Percentiles rank a stretch among this genome's conserved stretches.
phyloP scores from a whole-genome alignment of 257 asterid species.

The Solanum stenotomum region DNA sequence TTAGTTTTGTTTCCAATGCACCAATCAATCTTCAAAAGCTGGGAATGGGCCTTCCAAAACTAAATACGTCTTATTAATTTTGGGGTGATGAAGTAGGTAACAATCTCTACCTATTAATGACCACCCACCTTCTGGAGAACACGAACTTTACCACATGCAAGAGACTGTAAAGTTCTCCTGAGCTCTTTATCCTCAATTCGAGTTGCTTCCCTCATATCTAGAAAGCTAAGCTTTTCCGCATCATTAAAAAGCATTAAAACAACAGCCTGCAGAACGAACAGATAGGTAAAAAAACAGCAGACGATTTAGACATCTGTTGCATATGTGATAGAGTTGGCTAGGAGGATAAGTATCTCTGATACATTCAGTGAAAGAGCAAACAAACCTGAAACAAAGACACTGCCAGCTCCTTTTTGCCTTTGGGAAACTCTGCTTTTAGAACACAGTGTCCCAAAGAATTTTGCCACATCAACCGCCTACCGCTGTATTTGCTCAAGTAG shows the following conservation, averaged over 20 bases:
- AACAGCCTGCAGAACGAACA: conserved; percentile 50
- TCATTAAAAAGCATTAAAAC: conserved; percentile 93
- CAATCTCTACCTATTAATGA: background rate
- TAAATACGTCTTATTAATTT: background rate
- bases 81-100: background rate
- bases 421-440: conserved; percentile 76
- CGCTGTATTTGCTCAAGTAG: conserved; percentile 86
- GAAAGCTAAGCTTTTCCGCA: conserved; percentile 71
- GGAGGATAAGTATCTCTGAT: background rate
- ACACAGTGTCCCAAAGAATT: conserved; percentile 93
- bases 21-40: background rate
- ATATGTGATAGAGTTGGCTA: background rate
- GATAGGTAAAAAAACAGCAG: background rate
- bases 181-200: conserved; percentile 90
- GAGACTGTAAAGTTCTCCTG: conserved; percentile 88
- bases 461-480: conserved; percentile 99
- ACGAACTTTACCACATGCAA: conserved; percentile 93
- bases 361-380: background rate
- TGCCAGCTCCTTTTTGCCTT: conserved; percentile 94
- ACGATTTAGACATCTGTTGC: background rate
- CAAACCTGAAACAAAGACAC: conserved; percentile 96
- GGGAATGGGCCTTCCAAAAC: background rate
- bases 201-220: conserved; percentile 82
- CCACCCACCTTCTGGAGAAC: conserved; percentile 74
- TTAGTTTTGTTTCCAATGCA: background rate